Evolutionary conservation across 1,139 yeast genomes (phyloP).

Genomic region (Saccharomyces hybrid): DNA sequence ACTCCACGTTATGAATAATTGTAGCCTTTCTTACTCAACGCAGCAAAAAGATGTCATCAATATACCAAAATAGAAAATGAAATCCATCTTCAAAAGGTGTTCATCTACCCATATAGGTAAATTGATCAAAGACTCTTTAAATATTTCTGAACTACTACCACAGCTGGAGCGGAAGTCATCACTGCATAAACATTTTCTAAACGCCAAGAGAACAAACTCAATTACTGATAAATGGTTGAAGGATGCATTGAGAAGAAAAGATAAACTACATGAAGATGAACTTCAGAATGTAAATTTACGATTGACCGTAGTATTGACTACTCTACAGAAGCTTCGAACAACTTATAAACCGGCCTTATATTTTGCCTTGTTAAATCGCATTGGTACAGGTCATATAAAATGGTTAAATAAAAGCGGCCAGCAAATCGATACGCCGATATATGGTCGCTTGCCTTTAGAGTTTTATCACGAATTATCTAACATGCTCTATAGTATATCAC

Average conservation of each 20-base stretch:
- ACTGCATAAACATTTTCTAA: background rate
- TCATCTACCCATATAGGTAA: background rate
- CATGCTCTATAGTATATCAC: conserved; percentile 16
- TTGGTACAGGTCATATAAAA: conserved; percentile 13
- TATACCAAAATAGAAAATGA: background rate
- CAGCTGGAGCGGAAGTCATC: background rate
- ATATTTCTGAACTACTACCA: background rate
- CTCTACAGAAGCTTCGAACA: conserved; percentile 16
- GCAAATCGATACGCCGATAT: background rate
- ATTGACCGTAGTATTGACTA: conserved; percentile 10
- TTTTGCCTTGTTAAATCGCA: conserved; percentile 17
- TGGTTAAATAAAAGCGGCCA: conserved; percentile 18
- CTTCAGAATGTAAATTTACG: conserved; percentile 9
- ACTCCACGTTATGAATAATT: background rate
- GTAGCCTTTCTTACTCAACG: background rate
- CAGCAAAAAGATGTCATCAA: background rate
- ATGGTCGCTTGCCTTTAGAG: conserved; percentile 16
- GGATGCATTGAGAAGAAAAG: conserved; percentile 8
- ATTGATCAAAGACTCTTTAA: background rate
- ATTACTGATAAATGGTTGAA: conserved; percentile 17
- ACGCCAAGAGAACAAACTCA: conserved; percentile 5
- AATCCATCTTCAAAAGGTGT: background rate
- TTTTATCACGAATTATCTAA: conserved; percentile 20
- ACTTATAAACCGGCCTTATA: conserved; percentile 11
- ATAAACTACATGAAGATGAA: background rate